Percentiles rank a stretch among this genome's conserved stretches.
These are phyloP conservation scores for Taxawa tesnikishii DNA, from an alignment of 2,329 filamentous ascomycete species.

Conservation along the genomic window DNA sequence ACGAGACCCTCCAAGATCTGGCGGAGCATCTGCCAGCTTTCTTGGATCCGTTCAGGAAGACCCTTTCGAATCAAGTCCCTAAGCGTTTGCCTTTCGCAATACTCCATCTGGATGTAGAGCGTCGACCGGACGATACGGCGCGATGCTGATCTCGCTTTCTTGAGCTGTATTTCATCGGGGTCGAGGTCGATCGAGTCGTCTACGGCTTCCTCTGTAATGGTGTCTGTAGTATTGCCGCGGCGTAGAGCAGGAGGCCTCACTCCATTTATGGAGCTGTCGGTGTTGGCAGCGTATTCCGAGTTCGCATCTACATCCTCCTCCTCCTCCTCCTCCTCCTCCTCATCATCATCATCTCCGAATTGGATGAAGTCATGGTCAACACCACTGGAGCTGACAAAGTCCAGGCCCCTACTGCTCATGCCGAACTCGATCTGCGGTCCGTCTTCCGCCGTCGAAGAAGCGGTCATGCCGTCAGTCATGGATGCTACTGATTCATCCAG, in stretches of 20 bases:
- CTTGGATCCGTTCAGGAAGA: constrained; percentile 59
- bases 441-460: constrained; percentile 1
- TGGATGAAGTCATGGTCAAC: constrained; percentile 68
- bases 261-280: not conserved
- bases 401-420: constrained; percentile 66
- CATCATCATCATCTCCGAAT: constrained; percentile 35
- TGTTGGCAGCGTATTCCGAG: constrained; percentile 16
- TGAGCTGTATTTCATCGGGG: constrained; percentile 15
- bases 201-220: constrained; percentile 1
- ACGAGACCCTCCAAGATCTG: constrained; percentile 82
- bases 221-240: not conserved
- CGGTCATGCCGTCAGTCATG: constrained; percentile 1
- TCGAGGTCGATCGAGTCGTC: constrained; percentile 4
- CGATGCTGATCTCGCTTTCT: constrained; percentile 34
- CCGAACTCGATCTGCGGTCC: constrained; percentile 6
- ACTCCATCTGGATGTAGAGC: constrained; percentile 98
- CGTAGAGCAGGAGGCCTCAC: not conserved
- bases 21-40: constrained; percentile 81
- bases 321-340: constrained; percentile 27
- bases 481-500: constrained; percentile 4
- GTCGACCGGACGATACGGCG: constrained; percentile 52
- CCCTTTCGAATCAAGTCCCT: constrained; percentile 73
- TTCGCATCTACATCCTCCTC: constrained; percentile 25
- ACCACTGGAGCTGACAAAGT: constrained; percentile 84
- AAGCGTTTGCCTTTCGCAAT: constrained; percentile 86